phyloP scores from a whole-genome alignment of 306 rosid genomes.

The Quercus aquifolioides region DNA sequence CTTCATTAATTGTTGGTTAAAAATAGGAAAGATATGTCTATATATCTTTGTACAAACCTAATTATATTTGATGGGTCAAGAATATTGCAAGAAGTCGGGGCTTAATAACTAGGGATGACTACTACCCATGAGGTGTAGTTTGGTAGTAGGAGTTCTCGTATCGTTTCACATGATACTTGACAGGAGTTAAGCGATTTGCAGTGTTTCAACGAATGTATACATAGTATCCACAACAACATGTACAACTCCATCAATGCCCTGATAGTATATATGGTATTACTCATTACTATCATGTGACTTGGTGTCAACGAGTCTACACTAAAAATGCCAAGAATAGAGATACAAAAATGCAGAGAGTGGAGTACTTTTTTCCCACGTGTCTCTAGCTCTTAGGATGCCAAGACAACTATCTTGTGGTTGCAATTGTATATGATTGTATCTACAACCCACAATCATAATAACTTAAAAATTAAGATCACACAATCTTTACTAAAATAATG shows the following conservation, averaged over 20 bases:
- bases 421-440: conserved; percentile 5
- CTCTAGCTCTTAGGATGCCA: conserved; percentile 19
- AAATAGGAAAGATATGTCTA: too few relatives aligned
- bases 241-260: too few relatives aligned
- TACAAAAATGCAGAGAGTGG: too few relatives aligned
- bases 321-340: too few relatives aligned
- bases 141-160: too few relatives aligned
- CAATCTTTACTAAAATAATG: conserved; percentile 15
- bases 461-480: conserved; percentile 25
- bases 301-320: fast-evolving
- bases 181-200: too few relatives aligned
- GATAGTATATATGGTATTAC: fast-evolving
- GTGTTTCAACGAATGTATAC: too few relatives aligned
- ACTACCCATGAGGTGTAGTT: too few relatives aligned
- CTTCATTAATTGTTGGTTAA: neutral
- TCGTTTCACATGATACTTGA: too few relatives aligned
- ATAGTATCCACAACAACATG: too few relatives aligned
- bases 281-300: too few relatives aligned
- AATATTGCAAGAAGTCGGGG: neutral
- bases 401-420: conserved; percentile 25
- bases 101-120: neutral
- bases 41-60: too few relatives aligned
- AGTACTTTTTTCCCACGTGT: neutral
- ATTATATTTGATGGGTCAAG: neutral
- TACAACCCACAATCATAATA: conserved; percentile 1